Evolutionary conservation across 306 rosid genomes (phyloP), one percentile per base, ranked within the genome.

Genomic region (Lathyrus sativus): DNA sequence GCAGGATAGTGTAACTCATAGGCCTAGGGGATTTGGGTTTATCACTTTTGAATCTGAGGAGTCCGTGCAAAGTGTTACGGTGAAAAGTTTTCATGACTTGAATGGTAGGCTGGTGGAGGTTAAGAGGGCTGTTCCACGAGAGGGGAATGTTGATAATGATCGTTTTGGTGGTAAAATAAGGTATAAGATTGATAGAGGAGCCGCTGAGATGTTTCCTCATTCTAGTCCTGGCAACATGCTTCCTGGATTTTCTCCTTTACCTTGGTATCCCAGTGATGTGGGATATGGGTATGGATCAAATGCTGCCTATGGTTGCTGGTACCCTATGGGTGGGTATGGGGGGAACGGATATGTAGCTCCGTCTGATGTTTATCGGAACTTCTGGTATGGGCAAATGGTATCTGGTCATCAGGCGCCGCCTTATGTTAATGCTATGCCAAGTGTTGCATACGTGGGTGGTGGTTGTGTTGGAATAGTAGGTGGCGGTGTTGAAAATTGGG

Each of bases 21-120:
- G 96, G 35, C 96, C 97, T 9, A 80, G 97, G 71, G 97, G 97
- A 0, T 91, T 91, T 75, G 97, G 97, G 53, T 91, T 91, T 39
- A 79, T 91, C 38, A 91, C 97, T 35, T 91, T 85, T 38, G 97
- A 80, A 60, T 86, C 83, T 0, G 89, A 85, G 69, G 93, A 85
- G 3, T 76, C 96, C 0, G 96, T 85, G 67, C 88, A 85, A 65
- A 82, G 49, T 61, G 97, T 87, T 22, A 74, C 85, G 82, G 61
- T 71, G 71, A 75, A 78, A 13, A 91, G 33, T 67, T 91, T 86
- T 49, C 93, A 88, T 72, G 89, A 91, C 58, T 75, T 91, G 81
- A 75, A 81, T 66, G 97, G 96, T 66, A 85, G 85, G 60, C 80
- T 62, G 60, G 97, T 88, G 61, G 97, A 88, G 86, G 97, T 91